phyloP scores from a whole-genome alignment of 345 rosid species.

The Cardamine resedifolia region DNA sequence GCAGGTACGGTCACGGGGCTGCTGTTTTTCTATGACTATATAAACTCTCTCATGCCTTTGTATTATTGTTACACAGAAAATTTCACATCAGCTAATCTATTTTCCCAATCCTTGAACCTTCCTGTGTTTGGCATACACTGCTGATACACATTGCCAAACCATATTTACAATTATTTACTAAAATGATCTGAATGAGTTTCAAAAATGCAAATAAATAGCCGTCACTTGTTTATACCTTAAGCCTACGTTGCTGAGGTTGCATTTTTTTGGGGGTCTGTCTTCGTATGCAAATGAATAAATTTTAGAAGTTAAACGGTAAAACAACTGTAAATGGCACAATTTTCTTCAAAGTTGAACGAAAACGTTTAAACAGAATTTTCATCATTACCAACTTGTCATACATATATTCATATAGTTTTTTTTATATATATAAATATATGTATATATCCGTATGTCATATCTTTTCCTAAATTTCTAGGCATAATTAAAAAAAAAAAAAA shows the following conservation, averaged over 20 bases:
- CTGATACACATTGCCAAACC: not conserved
- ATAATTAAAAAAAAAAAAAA: too few species aligned
- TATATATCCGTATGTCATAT: not conserved
- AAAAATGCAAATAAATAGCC: not conserved
- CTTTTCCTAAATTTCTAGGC: not conserved
- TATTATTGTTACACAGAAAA: not conserved
- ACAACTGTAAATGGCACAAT: not conserved
- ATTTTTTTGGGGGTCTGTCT: not conserved
- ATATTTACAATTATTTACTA: not conserved
- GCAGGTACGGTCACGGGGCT: conserved; percentile 24
- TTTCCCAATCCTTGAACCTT: not conserved
- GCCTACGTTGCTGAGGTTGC: not conserved
- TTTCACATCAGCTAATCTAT: not conserved
- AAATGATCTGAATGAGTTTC: not conserved
- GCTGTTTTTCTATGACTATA: not conserved
- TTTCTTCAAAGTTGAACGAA: not conserved
- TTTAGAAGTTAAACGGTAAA: not conserved
- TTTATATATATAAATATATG: not conserved
- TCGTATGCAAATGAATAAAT: not conserved
- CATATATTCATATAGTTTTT: not conserved
- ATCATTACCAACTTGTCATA: not conserved
- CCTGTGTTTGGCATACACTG: not conserved
- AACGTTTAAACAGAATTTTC: too few species aligned
- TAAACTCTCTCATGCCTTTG: conserved; percentile 11
- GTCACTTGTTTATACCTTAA: not conserved